Base-by-base conservation (phyloP, 1,284 basidiomycete genomes). In the Flammula alnicola region DNA sequence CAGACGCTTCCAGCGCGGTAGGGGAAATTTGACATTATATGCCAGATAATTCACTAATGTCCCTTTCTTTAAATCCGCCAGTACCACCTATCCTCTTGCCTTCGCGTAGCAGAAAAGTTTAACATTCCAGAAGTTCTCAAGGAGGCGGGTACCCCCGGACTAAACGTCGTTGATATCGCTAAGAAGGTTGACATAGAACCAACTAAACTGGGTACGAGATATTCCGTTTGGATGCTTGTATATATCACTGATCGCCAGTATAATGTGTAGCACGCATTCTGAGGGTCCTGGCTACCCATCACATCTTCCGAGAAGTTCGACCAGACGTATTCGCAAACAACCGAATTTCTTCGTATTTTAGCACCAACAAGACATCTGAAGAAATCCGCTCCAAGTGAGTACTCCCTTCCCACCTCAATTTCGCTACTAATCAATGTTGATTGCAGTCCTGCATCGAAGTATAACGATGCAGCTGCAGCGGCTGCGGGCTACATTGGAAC, bases 261-360 rank as follows among this genome's bases (percentile, higher is more conserved):
- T 36, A 17, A 5, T 19, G 9, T 27, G 14, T 31, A 75, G 74
- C 61, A 14, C 70, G 74, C 4, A 54, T 70, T 49, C 55, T 78
- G 4, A 67, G 75, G 17, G 58, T 68, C 9, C 63, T 77, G 5
- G 70, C 72, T 0, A 69, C 73, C 0, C 64, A 72, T 49, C 69
- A 77, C 50, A 65, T 77, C 39, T 78, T 73, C 49, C 50, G 49
- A 5, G 76, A 79, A 52, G 58, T 75, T 1, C 36, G 53, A 1
- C 75, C 73, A 4, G 66, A 77, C 46, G 66, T 74, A 0, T 78
- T 78, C 49, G 61, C 67, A 0, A 70, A 75, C 52, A 79, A 71
- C 38, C 67, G 74, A 3, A 62, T 72, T 25, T 75, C 76, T 1
- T 64, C 67, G 29, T 48, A 64, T 14, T 52, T 78, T 8, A 73